Percentiles rank a stretch among this genome's conserved stretches.
phyloP scores from a whole-genome alignment of 192 early-diverging fungal species.

The Phycomyces blakesleeanus region DNA sequence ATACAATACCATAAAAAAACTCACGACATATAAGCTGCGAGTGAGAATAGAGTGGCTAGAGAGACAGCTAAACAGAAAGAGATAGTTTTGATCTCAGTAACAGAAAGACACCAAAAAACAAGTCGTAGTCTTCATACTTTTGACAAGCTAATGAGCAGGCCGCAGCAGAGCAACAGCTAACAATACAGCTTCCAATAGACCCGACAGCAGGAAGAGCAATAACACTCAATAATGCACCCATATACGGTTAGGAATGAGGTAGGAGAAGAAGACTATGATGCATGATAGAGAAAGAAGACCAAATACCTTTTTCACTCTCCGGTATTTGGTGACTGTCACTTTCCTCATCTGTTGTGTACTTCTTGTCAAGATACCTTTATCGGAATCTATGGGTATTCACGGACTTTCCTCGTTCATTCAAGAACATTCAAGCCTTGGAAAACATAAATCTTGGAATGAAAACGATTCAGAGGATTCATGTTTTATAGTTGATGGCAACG shows the following conservation, averaged over 20 bases:
- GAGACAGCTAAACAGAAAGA: constrained; percentile 37
- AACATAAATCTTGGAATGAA: constrained; percentile 2
- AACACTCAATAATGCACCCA: constrained; percentile 55
- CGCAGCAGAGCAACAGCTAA: constrained; percentile 56
- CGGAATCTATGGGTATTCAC: constrained; percentile 22
- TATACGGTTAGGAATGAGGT: constrained; percentile 8
- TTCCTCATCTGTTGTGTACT: not conserved
- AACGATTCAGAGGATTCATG: not conserved
- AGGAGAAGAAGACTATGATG: not conserved
- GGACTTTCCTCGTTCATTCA: constrained; percentile 24
- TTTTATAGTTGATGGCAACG: constrained; percentile 51
- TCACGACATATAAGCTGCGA: constrained; percentile 49
- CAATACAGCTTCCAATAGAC: constrained; percentile 36
- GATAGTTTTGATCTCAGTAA: not conserved
- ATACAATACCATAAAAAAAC: too few species aligned
- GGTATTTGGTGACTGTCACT: not conserved
- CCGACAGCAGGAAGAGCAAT: constrained; percentile 44
- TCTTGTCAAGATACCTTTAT: too few species aligned
- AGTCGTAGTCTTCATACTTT: constrained; percentile 18
- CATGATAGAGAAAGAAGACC: not conserved
- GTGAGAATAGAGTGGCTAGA: constrained; percentile 61
- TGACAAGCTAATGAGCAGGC: constrained; percentile 52
- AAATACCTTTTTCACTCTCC: not conserved
- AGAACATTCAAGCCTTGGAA: constrained; percentile 8
- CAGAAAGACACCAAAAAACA: not conserved